phyloP scores from a whole-genome alignment of 176 grass and related monocot genomes.

The maize (Zea mays) region Zm-B73-REFERENCE-NAM-5.0 NC_050103.1:64328001-64328500 shows the following conservation, averaged over 20 bases:
- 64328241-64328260: constrained; percentile 93
- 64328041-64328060: constrained; percentile 53
- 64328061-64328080: constrained; percentile 89
- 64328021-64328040: constrained; percentile 22
- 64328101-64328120: constrained; percentile 72
- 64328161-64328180: constrained; percentile 12
- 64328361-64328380: constrained; percentile 1
- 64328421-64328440: constrained; percentile 94
- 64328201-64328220: constrained; percentile 65
- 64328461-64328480: constrained; percentile 1
- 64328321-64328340: constrained; percentile 19
- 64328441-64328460: constrained; percentile 77
- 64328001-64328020: constrained; percentile 6
- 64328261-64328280: constrained; percentile 98
- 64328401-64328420: constrained; percentile 94
- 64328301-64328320: constrained; percentile 14
- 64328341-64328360: background rate
- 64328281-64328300: constrained; percentile 99
- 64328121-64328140: constrained; percentile 90
- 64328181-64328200: constrained; percentile 2
- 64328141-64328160: background rate
- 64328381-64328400: constrained; percentile 28
- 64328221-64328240: constrained; percentile 61
- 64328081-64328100: constrained; percentile 86
- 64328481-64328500: constrained; percentile 10